Evolutionary conservation across 2,329 filamentous ascomycete species (phyloP), one percentile per base, ranked within the genome.

Genomic region (Penicillium sp.): DNA sequence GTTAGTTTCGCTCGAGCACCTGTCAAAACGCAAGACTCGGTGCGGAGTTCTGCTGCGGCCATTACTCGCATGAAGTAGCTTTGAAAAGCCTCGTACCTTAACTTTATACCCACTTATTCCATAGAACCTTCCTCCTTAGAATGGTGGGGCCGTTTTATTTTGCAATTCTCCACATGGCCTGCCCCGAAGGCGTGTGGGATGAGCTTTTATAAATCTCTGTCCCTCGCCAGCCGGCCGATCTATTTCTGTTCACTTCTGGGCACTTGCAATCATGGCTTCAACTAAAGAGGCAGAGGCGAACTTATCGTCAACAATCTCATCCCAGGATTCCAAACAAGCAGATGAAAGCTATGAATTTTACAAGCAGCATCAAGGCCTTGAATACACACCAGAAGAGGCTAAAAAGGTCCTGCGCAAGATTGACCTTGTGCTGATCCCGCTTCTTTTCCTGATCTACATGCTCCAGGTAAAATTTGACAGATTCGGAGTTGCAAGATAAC

Each of bases 361-460:
- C 51, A 68, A 70, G 29, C 60, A 63, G 34, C 43, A 59, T 13
- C 53, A 45, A 38, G 65, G 58, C 1, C 34, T 66, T 1, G 58
- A 63, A 27, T 67, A 66, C 43, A 65, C 61, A 3, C 29, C 54
- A 1, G 56, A 65, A 16, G 66, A 68, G 21, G 62, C 55, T 2
- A 65, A 70, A 8, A 52, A 29, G 6, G 77, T 84, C 2, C 54
- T 86, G 34, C 72, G 78, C 24, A 85, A 85, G 64, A 85, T 86
- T 55, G 84, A 86, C 64, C 71, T 69, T 58, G 72, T 72, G 11
- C 70, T 86, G 9, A 79, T 86, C 5, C 82, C 84, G 0, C 69
- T 86, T 10, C 68, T 86, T 5, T 84, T 85, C 55, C 60, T 81
- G 27, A 84, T 81, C 0, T 86, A 86, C 64, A 80, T 81, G 71